Base-by-base conservation (phyloP, 352 stramenopile genomes). In the Phytopythium montanum region DNA sequence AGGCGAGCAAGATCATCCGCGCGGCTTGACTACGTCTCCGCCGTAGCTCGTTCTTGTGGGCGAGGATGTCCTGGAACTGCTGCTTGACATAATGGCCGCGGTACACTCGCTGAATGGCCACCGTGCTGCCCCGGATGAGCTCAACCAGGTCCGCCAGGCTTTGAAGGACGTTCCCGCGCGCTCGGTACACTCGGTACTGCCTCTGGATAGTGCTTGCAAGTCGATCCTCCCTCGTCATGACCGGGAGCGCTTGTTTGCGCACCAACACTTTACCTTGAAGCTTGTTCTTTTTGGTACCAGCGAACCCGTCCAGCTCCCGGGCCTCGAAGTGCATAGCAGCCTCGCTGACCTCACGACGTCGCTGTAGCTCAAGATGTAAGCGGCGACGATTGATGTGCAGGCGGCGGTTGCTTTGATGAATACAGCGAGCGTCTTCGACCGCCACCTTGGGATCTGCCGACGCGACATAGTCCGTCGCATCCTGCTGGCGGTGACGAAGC, bases 31-130 rank as follows among this genome's bases (percentile, higher is more conserved):
- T 25, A 9, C 62, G 75, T 28, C 39, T 36, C 0, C 59, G 61
- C 13, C 72, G 67, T 16, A 66, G 54, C 14, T 79, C 69, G 2
- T 61, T 41, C 48, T 66, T 70, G n/a, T 54, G 31, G 14, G 55
- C 46, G 25, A 69, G 62, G 13, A 62, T 59, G 26, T 59, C 45
- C 7, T 64, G 23, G 39, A 74, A 86, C 23, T 70, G 58, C n/a
- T 56, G 61, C 62, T 85, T 84, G 0, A 69, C 73, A 3, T 65
- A 58, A 52, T 84, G 68, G 0, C 81, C 78, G 25, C 78, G 74
- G 36, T 80, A 81, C 8, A 85, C 41, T 12, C 76, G 72, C 56
- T 88, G 78, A 42, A 90, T 90, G 19, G 72, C 62, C 16, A 87
- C 59, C 2, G 73, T 66, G 31, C 69, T 75, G 0, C 64, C 34